Conservation (phyloP, 2,329 filamentous ascomycete genomes). For the Acrocalymma vagum region DNA sequence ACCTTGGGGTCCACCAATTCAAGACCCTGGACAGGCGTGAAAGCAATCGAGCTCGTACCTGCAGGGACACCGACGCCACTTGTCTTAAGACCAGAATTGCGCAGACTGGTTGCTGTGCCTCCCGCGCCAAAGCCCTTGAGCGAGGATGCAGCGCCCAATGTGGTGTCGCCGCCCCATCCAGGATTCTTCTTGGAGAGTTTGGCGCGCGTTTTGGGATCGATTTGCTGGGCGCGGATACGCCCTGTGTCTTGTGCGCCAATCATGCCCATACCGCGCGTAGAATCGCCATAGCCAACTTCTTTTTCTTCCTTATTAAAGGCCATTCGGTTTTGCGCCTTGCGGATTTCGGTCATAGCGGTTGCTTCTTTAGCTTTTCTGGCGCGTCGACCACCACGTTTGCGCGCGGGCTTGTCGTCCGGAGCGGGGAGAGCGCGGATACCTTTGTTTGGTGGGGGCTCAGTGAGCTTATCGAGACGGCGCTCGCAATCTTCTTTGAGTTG, state of each 20-base stretch:
- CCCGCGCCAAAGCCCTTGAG: conserved; percentile 79
- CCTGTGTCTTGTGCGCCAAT: conserved; percentile 89
- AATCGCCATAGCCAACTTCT: conserved; percentile 91
- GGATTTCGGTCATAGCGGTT: conserved; percentile 93
- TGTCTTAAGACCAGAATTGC: conserved; percentile 79
- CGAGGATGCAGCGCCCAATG: conserved; percentile 64
- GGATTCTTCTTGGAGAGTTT: conserved; percentile 96
- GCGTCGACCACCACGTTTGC: conserved; percentile 89
- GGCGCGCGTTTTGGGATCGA: conserved; percentile 91
- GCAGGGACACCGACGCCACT: conserved; percentile 77
- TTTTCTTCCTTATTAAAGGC: conserved; percentile 95
- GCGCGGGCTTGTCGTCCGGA: conserved; percentile 92
- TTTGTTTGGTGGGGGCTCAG: conserved; percentile 89
- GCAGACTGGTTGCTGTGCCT: conserved; percentile 72
- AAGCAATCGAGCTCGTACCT: conserved; percentile 87
- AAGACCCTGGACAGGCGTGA: conserved; percentile 92
- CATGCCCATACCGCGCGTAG: conserved; percentile 91
- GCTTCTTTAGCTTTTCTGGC: conserved; percentile 96
- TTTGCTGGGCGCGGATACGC: conserved; percentile 85
- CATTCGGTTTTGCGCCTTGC: conserved; percentile 96
- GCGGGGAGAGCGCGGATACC: conserved; percentile 86
- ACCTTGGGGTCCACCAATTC: conserved; percentile 95
- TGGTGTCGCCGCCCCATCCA: conserved; percentile 84
- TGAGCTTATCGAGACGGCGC: conserved; percentile 89
- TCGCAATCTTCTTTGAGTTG: conserved; percentile 83